Percentiles rank a stretch among this genome's conserved stretches.
Evolutionary conservation across 2,329 filamentous ascomycete genomes (phyloP).

Genomic region (Fusarium anguioides): DNA sequence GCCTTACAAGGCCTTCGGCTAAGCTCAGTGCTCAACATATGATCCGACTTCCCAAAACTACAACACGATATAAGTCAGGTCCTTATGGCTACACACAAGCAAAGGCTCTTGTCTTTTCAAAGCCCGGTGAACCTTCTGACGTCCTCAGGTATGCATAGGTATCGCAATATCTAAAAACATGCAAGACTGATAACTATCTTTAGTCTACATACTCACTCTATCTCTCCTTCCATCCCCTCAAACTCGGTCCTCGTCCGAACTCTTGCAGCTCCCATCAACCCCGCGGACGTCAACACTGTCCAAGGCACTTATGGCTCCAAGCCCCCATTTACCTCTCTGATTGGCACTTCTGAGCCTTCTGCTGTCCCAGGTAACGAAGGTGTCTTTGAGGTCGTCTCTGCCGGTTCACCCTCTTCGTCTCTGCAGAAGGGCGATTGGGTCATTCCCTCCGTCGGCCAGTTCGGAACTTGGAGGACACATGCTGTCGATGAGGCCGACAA

Average conservation of each 20-base stretch:
- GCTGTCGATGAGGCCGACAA: constrained; percentile 69
- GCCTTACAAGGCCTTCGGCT: constrained; percentile 37
- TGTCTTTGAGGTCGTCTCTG: constrained; percentile 85
- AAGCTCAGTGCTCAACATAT: constrained; percentile 28
- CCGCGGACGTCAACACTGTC: constrained; percentile 97
- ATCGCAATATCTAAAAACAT: too few species aligned
- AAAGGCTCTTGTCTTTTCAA: constrained; percentile 81
- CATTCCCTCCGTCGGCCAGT: constrained; percentile 82
- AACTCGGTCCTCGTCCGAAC: constrained; percentile 80
- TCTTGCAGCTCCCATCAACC: constrained; percentile 93
- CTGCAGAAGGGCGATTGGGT: constrained; percentile 90
- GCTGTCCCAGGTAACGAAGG: constrained; percentile 92
- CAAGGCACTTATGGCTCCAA: constrained; percentile 95
- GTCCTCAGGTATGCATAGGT: constrained; percentile 70
- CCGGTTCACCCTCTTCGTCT: constrained; percentile 65
- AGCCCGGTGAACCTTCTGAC: constrained; percentile 79
- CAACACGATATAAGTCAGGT: constrained; percentile 64
- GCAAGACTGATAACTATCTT: not conserved
- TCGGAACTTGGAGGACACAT: constrained; percentile 96
- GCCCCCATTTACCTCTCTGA: constrained; percentile 77
- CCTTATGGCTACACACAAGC: constrained; percentile 86
- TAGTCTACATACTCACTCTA: constrained; percentile 79
- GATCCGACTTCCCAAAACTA: constrained; percentile 38
- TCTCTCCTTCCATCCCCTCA: constrained; percentile 76
- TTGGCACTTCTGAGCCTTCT: constrained; percentile 81